These are phyloP conservation scores for Chytriomyces hyalinus DNA, from an alignment of 192 early-diverging fungal species.

Conservation along the genomic window DNA sequence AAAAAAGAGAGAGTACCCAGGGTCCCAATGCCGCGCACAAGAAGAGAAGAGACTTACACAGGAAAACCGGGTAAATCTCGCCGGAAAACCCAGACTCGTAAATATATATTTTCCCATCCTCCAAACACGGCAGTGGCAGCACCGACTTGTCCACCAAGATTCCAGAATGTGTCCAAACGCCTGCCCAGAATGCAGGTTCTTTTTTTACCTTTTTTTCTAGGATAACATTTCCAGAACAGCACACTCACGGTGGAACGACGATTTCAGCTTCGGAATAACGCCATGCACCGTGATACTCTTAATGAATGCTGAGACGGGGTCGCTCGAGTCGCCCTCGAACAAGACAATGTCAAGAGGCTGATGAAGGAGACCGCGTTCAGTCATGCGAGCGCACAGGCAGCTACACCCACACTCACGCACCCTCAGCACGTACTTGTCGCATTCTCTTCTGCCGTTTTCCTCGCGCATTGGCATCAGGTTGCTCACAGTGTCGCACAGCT, in stretches of 20 bases:
- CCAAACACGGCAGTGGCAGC: conserved; percentile 41
- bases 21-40: too few species aligned
- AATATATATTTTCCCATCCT: conserved; percentile 39
- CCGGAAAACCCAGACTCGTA: conserved; percentile 41
- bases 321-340: conserved; percentile 1
- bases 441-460: background rate
- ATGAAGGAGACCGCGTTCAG: background rate
- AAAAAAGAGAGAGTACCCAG: too few species aligned
- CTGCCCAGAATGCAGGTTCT: background rate
- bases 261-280: background rate
- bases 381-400: too few species aligned
- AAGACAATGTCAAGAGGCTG: conserved; percentile 39
- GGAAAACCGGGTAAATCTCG: conserved; percentile 23
- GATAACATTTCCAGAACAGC: background rate
- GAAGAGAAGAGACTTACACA: background rate
- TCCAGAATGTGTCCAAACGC: conserved; percentile 10
- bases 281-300: background rate
- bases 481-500: background rate
- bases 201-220: too few species aligned
- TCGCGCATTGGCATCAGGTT: background rate
- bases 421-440: too few species aligned
- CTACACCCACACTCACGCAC: too few species aligned
- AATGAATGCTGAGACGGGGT: conserved; percentile 3
- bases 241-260: conserved; percentile 4
- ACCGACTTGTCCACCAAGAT: conserved; percentile 39